Base-by-base conservation (phyloP, 305 asterid species). In the Petunia hybrid region DNA sequence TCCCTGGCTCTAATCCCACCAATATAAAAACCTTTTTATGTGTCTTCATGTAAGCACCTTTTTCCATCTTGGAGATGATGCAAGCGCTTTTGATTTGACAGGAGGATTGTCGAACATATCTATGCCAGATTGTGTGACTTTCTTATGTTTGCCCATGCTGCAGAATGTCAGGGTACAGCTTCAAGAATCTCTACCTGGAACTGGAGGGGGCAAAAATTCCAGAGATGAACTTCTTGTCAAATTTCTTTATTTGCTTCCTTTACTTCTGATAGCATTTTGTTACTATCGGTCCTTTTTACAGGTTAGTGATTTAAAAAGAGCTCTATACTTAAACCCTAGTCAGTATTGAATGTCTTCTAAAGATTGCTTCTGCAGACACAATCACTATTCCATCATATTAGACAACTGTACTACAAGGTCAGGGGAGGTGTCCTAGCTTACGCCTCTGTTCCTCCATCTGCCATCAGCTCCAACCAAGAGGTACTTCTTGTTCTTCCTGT, bases 141-240 rank as follows among this genome's bases (percentile, higher is more conserved):
- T 36, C n/a, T 67, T 83, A 42, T 61, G 16, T 51, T 71, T 78
- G 41, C 22, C 85, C 73, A 71, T 84, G 86, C 80, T 82, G 87
- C 97, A 95, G 99, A 89, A 89, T 66, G 88, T 85, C 43, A 87
- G 98, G 89, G 82, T 88, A 82, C 86, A 89, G 83, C 98, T 95
- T 74, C 88, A 85, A 85, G 98, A 87, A 81, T 90, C 97, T 81
- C 97, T 95, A 83, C 98, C 97, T 4, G 97, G 99, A 80, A 95
- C 98, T 83, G 88, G 87, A 79, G 97, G 98, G 77, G 97, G 99
- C 78, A 92, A 87, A 87, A 87, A 86, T 85, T 97, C 98, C 65
- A 86, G 82, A 73, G 97, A 92, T 84, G 89, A 86, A 68, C 80
- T 91, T 82, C 85, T 92, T 76, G 88, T 94, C 87, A 87, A 86